phyloP scores from a whole-genome alignment of 257 asterid species.

The Nicotiana obtusifolia region DNA sequence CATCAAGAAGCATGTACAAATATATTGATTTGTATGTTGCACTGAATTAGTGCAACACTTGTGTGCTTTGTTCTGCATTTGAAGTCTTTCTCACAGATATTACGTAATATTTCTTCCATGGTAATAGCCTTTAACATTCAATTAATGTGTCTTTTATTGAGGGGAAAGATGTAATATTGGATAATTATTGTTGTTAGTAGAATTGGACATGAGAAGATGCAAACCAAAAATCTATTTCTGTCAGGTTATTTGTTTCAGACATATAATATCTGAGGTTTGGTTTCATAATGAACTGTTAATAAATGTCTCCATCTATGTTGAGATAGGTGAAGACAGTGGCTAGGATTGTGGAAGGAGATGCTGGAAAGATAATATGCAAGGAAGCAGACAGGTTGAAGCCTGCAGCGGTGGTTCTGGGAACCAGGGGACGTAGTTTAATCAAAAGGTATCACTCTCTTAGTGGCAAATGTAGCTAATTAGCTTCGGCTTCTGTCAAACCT shows the following conservation, averaged over 20 bases:
- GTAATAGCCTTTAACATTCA: no score
- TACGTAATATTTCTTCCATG: no score
- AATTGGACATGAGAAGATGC: no score
- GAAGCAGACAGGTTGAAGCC: conserved; percentile 91
- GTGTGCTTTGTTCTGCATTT: no score
- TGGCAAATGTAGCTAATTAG: not conserved
- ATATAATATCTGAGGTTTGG: not conserved
- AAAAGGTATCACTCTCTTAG: conserved; percentile 39
- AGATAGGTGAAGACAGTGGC: conserved; percentile 65
- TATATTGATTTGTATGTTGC: no score
- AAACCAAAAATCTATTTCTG: not conserved
- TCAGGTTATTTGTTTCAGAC: not conserved
- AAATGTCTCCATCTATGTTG: not conserved
- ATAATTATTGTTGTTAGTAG: no score
- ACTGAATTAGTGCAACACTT: no score
- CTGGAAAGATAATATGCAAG: conserved; percentile 82
- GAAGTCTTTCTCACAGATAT: no score
- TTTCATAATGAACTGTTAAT: not conserved
- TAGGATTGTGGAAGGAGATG: conserved; percentile 94
- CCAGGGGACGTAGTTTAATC: conserved; percentile 75
- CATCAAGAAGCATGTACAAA: no score
- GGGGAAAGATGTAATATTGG: no score
- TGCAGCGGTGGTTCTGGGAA: conserved; percentile 87
- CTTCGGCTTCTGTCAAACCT: no score
- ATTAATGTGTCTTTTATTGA: no score